Conservation (phyloP, 2,329 filamentous ascomycete species). For the Elsinoe batatas region DNA sequence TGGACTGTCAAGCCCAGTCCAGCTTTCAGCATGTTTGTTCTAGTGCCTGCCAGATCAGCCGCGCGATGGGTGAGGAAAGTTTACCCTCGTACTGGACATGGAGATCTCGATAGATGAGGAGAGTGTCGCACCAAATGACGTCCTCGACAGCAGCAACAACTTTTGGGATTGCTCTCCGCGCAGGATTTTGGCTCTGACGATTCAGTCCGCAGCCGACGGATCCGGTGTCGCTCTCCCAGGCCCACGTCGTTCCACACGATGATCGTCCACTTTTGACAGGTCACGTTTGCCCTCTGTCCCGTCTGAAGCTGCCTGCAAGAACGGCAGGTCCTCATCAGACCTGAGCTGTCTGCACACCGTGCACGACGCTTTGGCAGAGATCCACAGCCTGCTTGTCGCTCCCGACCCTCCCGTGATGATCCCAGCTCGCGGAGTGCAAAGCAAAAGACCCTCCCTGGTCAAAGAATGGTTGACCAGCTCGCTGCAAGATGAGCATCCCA, state of each 20-base stretch:
- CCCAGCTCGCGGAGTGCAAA: background rate
- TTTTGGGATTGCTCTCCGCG: background rate
- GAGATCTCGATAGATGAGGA: constrained; percentile 4
- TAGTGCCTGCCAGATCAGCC: background rate
- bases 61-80: background rate
- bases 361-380: background rate
- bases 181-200: background rate
- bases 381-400: constrained; percentile 10
- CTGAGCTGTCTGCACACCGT: background rate
- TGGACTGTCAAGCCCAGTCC: too few relatives aligned
- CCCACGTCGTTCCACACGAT: background rate
- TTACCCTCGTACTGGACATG: background rate
- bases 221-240: background rate
- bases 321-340: constrained; percentile 1
- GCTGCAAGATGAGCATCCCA: constrained; percentile 3
- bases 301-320: constrained; percentile 1
- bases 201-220: background rate
- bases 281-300: background rate
- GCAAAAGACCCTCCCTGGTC: constrained; percentile 3
- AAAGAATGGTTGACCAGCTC: background rate
- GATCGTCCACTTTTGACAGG: background rate
- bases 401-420: constrained; percentile 11
- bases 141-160: background rate
- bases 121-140: background rate
- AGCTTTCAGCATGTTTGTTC: too few relatives aligned